phyloP scores from a whole-genome alignment of 2,329 filamentous ascomycete genomes.

The Aspergillus sp. region DNA sequence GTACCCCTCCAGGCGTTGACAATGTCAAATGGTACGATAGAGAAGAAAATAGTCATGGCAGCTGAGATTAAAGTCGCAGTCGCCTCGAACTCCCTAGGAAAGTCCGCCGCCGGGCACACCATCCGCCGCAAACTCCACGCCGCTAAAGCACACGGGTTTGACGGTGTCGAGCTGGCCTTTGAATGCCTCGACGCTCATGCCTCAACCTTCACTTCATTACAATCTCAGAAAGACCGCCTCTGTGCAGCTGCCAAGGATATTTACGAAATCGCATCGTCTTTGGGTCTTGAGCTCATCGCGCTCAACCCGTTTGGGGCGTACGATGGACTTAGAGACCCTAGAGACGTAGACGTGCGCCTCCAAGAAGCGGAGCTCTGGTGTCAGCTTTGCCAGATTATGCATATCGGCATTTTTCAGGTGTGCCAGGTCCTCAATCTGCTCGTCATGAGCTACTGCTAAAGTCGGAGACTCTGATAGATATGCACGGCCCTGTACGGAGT shows the following conservation, averaged over 20 bases:
- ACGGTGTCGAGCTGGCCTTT: background rate
- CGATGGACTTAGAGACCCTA: background rate
- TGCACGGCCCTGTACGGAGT: background rate
- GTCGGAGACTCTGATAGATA: background rate
- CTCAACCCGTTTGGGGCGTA: background rate
- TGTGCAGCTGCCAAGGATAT: background rate
- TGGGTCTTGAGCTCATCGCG: background rate
- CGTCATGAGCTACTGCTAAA: background rate
- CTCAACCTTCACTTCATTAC: background rate
- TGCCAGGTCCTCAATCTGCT: background rate
- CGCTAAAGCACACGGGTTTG: background rate
- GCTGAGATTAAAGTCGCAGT: background rate
- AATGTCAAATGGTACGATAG: background rate
- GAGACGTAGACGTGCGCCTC: background rate
- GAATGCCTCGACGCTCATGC: background rate
- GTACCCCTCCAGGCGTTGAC: background rate
- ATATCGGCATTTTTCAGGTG: background rate
- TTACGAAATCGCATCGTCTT: background rate
- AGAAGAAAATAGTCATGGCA: background rate
- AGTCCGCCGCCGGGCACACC: background rate
- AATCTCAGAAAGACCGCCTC: background rate
- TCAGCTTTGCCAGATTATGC: background rate
- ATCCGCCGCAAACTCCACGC: background rate
- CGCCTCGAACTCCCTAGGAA: background rate
- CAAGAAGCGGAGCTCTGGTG: background rate